These are phyloP conservation scores for Leccinum fibrillosum DNA, from an alignment of 768 basidiomycete species.

Conservation along the genomic window DNA sequence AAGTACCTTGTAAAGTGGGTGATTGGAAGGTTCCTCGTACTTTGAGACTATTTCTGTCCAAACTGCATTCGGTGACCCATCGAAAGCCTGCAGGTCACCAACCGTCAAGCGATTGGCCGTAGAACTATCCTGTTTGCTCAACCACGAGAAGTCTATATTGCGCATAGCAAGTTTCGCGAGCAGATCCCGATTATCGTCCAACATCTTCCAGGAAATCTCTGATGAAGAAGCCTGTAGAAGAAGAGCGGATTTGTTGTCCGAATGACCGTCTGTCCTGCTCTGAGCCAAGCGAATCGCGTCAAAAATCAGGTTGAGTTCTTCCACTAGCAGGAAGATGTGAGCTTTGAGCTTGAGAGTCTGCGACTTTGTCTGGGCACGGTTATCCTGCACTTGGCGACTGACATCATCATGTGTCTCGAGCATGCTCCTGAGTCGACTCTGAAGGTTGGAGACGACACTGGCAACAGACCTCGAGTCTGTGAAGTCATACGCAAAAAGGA, in stretches of 20 bases:
- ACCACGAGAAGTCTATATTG: slow-evolving; percentile 76
- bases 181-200: slow-evolving; percentile 66
- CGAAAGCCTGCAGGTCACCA: slow-evolving; percentile 78
- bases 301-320: slow-evolving; percentile 81
- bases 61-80: slow-evolving; percentile 74
- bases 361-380: slow-evolving; percentile 40
- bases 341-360: slow-evolving; percentile 67
- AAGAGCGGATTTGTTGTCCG: slow-evolving; percentile 76
- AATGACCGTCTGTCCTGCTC: slow-evolving; percentile 62
- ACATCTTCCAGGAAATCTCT: slow-evolving; percentile 91
- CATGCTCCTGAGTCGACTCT: slow-evolving; percentile 64
- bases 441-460: slow-evolving; percentile 66
- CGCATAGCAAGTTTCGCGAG: slow-evolving; percentile 85
- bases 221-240: slow-evolving; percentile 77
- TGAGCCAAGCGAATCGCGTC: slow-evolving; percentile 84
- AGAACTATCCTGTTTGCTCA: slow-evolving; percentile 85
- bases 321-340: slow-evolving; percentile 67
- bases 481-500: slow-evolving; percentile 88
- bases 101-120: slow-evolving; percentile 74
- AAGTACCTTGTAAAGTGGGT: slow-evolving; percentile 67
- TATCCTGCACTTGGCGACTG: slow-evolving; percentile 31
- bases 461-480: slow-evolving; percentile 71
- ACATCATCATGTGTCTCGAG: slow-evolving; percentile 49
- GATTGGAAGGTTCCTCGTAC: slow-evolving; percentile 63
- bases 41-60: slow-evolving; percentile 90